Base-by-base conservation (phyloP, 352 stramenopile species). In the Phytophthora megakarya region DNA sequence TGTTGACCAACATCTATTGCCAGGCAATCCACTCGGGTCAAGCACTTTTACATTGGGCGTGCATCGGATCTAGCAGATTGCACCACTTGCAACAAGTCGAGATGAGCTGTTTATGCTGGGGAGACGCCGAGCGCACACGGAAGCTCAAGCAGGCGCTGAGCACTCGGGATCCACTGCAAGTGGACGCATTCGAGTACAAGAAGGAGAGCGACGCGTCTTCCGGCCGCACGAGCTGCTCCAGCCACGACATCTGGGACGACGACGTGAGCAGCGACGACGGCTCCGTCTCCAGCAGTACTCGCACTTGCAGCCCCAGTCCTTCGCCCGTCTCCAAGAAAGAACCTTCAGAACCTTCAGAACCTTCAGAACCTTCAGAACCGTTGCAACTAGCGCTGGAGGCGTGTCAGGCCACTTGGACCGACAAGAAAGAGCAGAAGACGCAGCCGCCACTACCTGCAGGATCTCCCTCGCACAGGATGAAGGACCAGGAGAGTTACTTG, bases 161-260 rank as follows among this genome's bases (percentile, higher is more conserved):
- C 23, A 35, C n/a, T 13, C 40, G 58, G 3, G 19, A 58, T 43
- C 13, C 22, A 11, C 28, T 61, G 13, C 12, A 45, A 16, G 48
- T 49, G n/a, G 43, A 43, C 32, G 21, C 54, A 33, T 40, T 64
- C 7, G 23, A 40, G 12, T 32, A 51, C 32, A 50, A 47, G 33
- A 73, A 72, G 6, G 65, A 76, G 33, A 72, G 47, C 15, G 73
- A 76, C 51, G 53, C 75, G 13, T 76, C 61, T 6, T 80, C 63
- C 0, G 71, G 73, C 5, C 72, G 63, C 22, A 84, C 73, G 12
- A 84, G 78, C 40, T 84, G 70, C 65, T 72, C 71, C 12, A 87
- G 75, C 26, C 63, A 72, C 48, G 73, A 81, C 25, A 64, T 69
- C 44, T 87, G 75, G 75, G 78, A 85, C 38, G 75, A 81, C 40